Conservation (phyloP, 495 filamentous ascomycete species). For the Neurospora sp. region DNA sequence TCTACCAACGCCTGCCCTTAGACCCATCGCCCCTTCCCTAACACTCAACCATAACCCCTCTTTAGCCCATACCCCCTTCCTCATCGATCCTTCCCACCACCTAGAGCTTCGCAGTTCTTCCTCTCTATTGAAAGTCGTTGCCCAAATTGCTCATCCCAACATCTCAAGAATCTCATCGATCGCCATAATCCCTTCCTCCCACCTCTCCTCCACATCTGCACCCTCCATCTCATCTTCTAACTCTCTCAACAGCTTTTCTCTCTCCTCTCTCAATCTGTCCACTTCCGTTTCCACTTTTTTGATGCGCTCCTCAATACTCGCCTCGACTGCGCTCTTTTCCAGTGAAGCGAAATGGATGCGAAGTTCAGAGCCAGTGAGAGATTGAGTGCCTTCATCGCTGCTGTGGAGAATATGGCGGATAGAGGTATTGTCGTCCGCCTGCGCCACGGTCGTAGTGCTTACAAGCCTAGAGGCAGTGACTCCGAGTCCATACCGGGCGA, state of each 20-base stretch:
- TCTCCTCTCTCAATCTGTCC: background rate
- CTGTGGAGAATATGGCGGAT: too few relatives aligned
- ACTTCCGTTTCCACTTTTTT: background rate
- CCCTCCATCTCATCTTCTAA: background rate
- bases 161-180: background rate
- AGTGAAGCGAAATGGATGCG: background rate
- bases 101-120: background rate
- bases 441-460: too few relatives aligned
- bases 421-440: too few relatives aligned
- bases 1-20: too few relatives aligned
- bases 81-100: background rate
- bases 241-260: background rate
- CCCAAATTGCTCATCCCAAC: background rate
- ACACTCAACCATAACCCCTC: background rate
- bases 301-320: background rate
- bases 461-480: too few relatives aligned
- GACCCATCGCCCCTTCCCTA: background rate
- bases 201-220: background rate
- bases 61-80: background rate
- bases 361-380: background rate
- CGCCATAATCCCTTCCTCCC: background rate
- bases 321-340: background rate
- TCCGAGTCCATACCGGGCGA: too few relatives aligned
- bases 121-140: background rate
- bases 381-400: too few relatives aligned